Evolutionary conservation across 75 land plant species (phyloP).

Genomic region (Isoetes taiwanensis): DNA sequence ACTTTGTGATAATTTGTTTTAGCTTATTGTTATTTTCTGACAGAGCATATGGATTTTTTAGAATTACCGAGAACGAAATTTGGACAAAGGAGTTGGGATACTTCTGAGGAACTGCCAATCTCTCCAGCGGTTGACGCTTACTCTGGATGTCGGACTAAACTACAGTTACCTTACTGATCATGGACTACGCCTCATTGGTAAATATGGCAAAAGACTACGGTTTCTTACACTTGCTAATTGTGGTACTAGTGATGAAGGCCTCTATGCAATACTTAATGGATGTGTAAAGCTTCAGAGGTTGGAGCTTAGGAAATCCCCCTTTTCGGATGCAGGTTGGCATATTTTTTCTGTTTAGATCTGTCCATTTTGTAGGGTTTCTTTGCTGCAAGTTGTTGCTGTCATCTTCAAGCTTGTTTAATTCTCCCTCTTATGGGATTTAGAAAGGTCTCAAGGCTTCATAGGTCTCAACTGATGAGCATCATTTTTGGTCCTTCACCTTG

Average conservation of each 20-base stretch:
- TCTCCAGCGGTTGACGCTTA: constrained; percentile 11
- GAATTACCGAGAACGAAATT: constrained; percentile 1
- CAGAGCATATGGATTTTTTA: not conserved
- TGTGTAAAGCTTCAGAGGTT: constrained; percentile 16
- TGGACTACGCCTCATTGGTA: constrained; percentile 13
- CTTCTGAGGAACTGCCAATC: constrained; percentile 11
- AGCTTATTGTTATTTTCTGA: not conserved
- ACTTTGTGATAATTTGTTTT: too few relatives aligned
- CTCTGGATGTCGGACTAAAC: constrained; percentile 10
- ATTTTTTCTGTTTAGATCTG: not conserved
- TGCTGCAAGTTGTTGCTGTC: not conserved
- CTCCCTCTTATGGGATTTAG: not conserved
- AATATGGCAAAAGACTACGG: constrained; percentile 12
- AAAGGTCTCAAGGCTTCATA: too few relatives aligned
- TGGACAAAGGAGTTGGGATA: constrained; percentile 15
- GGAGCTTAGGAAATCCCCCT: constrained; percentile 16
- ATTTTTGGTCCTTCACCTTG: not conserved
- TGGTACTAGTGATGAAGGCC: constrained; percentile 14
- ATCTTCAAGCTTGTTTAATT: not conserved
- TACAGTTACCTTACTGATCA: constrained; percentile 7
- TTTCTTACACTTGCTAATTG: constrained; percentile 17
- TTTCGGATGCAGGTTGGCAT: constrained; percentile 14
- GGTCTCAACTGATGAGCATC: not conserved
- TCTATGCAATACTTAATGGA: constrained; percentile 7
- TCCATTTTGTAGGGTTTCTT: not conserved